These are phyloP conservation scores for Aegle marmelos DNA, from an alignment of 345 rosid species.

Conservation along the genomic window DNA sequence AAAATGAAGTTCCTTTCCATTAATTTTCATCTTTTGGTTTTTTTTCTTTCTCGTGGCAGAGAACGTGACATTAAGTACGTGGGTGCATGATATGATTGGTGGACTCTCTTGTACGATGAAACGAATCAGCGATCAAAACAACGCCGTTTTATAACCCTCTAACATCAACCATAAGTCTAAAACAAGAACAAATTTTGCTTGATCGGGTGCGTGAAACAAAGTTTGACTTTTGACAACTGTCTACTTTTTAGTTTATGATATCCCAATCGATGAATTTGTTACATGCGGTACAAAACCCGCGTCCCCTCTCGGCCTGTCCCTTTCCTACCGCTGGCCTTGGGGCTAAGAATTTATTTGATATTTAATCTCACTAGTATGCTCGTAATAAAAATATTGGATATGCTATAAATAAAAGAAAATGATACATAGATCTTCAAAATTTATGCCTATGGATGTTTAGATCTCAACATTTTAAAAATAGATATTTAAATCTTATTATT, in stretches of 20 bases:
- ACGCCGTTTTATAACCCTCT: neutral
- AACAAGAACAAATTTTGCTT: neutral
- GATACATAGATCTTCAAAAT: too few species aligned
- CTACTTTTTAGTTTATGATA: neutral
- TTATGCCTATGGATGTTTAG: too few species aligned
- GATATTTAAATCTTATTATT: too few species aligned
- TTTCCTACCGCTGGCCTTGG: neutral
- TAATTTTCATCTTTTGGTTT: neutral
- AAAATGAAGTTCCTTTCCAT: neutral
- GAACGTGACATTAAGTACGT: constrained; percentile 9
- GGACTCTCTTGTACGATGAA: neutral
- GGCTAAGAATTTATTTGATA: neutral
- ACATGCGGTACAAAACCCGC: neutral
- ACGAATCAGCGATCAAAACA: neutral
- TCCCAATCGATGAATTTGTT: neutral
- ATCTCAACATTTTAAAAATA: too few species aligned
- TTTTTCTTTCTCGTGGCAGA: constrained; percentile 16
- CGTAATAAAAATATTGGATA: too few species aligned
- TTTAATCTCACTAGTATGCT: too few species aligned
- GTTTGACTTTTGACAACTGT: constrained; percentile 1
- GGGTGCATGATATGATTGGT: constrained; percentile 2
- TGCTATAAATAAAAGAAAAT: too few species aligned
- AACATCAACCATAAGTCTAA: neutral
- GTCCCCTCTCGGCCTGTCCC: neutral
- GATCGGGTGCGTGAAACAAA: neutral